Conservation (phyloP, 2,329 filamentous ascomycete genomes). For the Camptophora hylomeconis region DNA sequence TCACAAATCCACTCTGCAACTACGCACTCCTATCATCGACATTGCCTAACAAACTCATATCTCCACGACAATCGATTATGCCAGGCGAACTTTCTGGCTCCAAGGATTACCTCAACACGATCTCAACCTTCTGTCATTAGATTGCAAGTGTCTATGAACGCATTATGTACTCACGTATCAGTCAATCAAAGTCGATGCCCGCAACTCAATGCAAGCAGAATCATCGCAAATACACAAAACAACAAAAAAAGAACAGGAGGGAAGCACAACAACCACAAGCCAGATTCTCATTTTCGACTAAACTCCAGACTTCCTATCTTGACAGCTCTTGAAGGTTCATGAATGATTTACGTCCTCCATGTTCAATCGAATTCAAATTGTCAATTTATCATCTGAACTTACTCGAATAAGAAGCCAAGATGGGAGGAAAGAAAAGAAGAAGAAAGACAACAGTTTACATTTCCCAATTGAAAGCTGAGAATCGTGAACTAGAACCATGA, state of each 20-base stretch:
- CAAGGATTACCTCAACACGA: background rate
- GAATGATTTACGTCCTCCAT: too few relatives aligned
- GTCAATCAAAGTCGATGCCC: background rate
- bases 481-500: too few relatives aligned
- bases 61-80: slow-evolving; percentile 1
- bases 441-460: too few relatives aligned
- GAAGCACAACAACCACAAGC: too few relatives aligned
- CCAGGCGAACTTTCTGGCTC: slow-evolving; percentile 1
- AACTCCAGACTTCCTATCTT: too few relatives aligned
- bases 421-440: too few relatives aligned
- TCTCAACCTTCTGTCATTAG: slow-evolving; percentile 1
- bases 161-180: background rate
- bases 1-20: background rate
- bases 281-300: too few relatives aligned
- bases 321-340: too few relatives aligned
- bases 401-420: too few relatives aligned
- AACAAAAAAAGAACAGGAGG: slow-evolving; percentile 17
- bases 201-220: background rate
- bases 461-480: too few relatives aligned
- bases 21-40: slow-evolving; percentile 2
- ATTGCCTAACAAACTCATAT: slow-evolving; percentile 8
- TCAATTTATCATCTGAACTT: too few relatives aligned
- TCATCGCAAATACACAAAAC: slow-evolving; percentile 5
- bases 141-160: background rate
- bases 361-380: too few relatives aligned